Percentiles rank a stretch among this genome's conserved stretches.
Evolutionary conservation across 306 rosid species (phyloP).

Genomic region (Neltuma alba): DNA sequence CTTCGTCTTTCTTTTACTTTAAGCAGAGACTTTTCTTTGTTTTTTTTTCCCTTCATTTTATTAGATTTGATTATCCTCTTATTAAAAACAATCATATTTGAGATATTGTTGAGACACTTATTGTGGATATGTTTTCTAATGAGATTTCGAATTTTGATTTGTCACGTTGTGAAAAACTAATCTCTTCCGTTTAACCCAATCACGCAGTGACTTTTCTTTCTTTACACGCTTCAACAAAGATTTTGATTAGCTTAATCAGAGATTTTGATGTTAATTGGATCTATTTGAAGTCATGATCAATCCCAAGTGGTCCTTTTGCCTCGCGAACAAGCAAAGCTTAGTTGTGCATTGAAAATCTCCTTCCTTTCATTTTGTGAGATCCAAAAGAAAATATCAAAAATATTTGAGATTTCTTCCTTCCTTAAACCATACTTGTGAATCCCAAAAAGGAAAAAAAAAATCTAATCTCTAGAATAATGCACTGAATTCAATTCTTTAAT

Average conservation of each 20-base stretch:
- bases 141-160: too few relatives aligned
- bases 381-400: slow-evolving; percentile 23
- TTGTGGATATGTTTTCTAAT: too few relatives aligned
- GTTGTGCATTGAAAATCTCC: slow-evolving; percentile 23
- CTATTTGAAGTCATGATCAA: slow-evolving; percentile 14
- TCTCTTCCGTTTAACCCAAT: too few relatives aligned
- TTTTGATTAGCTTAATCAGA: slow-evolving; percentile 10
- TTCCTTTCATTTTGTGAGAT: slow-evolving; percentile 4
- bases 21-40: too few relatives aligned
- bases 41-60: too few relatives aligned
- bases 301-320: background rate
- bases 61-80: too few relatives aligned
- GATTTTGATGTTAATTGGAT: slow-evolving; percentile 13
- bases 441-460: too few relatives aligned
- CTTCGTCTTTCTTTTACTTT: slow-evolving; percentile 1
- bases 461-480: background rate
- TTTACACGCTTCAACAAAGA: slow-evolving; percentile 8
- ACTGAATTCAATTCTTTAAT: background rate
- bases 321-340: slow-evolving; percentile 11
- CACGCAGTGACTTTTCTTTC: background rate
- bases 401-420: slow-evolving; percentile 17
- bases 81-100: too few relatives aligned
- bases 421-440: slow-evolving; percentile 25
- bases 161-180: too few relatives aligned
- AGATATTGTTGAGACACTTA: too few relatives aligned